Evolutionary conservation across 345 rosid genomes (phyloP).

Genomic region (Eutrema japonicum): DNA sequence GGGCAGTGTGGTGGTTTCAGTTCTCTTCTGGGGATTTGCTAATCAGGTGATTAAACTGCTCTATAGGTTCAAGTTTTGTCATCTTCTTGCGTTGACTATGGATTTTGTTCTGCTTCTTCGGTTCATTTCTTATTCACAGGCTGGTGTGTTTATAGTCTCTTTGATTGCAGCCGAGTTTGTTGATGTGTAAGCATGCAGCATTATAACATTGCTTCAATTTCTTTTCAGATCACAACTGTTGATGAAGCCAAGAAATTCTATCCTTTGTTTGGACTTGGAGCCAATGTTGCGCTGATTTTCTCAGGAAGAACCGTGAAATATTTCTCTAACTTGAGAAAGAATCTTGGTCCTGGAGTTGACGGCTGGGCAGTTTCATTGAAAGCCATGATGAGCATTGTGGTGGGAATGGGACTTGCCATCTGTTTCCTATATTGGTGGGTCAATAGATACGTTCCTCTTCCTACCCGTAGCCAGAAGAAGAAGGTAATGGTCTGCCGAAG

Average conservation of each 20-base stretch:
- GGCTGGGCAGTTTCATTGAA: conserved; percentile 97
- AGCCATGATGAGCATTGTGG: conserved; percentile 97
- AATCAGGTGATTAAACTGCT: conserved; percentile 69
- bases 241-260: conserved; percentile 96
- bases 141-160: conserved; percentile 6
- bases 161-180: conserved; percentile 17
- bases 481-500: conserved; percentile 55
- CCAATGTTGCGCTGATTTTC: conserved; percentile 88
- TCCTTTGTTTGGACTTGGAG: conserved; percentile 96
- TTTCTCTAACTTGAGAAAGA: conserved; percentile 82
- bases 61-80: background rate
- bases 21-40: conserved; percentile 98
- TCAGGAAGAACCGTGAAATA: conserved; percentile 97
- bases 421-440: conserved; percentile 97
- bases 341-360: conserved; percentile 96
- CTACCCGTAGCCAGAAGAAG: conserved; percentile 94
- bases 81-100: conserved; percentile 21
- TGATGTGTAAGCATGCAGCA: conserved; percentile 16
- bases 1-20: conserved; percentile 98
- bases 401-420: conserved; percentile 80
- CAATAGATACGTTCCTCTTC: conserved; percentile 73
- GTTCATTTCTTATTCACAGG: background rate
- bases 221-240: conserved; percentile 87
- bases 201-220: conserved; percentile 11
- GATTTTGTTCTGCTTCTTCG: background rate